phyloP scores from a whole-genome alignment of 257 asterid species.

The Penstemon eatonii region DNA sequence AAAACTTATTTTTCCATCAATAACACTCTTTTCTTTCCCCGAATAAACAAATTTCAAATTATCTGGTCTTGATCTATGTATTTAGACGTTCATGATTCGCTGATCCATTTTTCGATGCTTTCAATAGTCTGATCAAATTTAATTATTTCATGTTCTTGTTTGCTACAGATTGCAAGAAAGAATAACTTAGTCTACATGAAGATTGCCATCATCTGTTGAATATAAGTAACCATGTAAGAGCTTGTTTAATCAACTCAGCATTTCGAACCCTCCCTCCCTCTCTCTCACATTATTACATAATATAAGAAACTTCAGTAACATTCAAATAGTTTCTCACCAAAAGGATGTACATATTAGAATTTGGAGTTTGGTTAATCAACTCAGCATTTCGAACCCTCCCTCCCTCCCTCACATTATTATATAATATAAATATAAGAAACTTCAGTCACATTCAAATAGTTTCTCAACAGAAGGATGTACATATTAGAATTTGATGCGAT shows the following conservation, averaged over 20 bases:
- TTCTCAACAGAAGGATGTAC: conserved; percentile 8
- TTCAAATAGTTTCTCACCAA: conserved; percentile 3
- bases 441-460: conserved; percentile 8
- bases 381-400: neutral
- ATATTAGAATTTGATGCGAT: conserved; percentile 13
- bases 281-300: neutral
- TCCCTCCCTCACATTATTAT: neutral
- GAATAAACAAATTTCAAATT: neutral
- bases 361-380: conserved; percentile 1
- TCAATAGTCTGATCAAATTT: conserved; percentile 4
- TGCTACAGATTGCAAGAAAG: conserved; percentile 20
- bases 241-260: neutral
- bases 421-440: neutral
- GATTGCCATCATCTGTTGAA: conserved; percentile 10
- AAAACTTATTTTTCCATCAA: neutral
- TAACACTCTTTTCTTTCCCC: neutral
- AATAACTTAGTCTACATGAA: conserved; percentile 12
- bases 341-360: conserved; percentile 17
- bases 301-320: conserved; percentile 2
- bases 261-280: neutral
- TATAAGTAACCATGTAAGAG: conserved; percentile 1
- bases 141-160: conserved; percentile 2
- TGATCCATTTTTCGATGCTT: conserved; percentile 14
- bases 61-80: neutral
- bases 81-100: conserved; percentile 13